phyloP scores from a whole-genome alignment of 1,284 basidiomycete species.

The Peniophora sp. region DNA sequence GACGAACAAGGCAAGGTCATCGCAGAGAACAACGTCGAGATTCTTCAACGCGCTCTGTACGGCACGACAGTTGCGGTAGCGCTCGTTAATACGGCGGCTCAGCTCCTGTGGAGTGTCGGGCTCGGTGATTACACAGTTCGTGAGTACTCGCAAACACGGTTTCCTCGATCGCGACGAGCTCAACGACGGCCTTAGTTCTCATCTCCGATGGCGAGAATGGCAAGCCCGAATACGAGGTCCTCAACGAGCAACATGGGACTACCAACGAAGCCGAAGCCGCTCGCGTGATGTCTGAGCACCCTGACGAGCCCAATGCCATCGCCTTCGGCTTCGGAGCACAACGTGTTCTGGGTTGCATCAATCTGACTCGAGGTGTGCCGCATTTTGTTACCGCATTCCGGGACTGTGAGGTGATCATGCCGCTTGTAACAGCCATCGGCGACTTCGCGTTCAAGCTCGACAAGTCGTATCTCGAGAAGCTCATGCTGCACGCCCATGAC shows the following conservation, averaged over 20 bases:
- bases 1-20: neutral
- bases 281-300: neutral
- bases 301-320: neutral
- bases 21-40: neutral
- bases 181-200: too few relatives aligned
- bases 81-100: neutral
- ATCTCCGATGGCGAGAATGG: neutral
- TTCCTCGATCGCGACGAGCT: too few relatives aligned
- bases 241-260: neutral
- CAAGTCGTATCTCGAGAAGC: neutral
- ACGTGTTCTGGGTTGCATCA: neutral
- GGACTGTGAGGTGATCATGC: too few relatives aligned
- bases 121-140: neutral
- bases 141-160: neutral
- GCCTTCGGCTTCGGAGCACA: neutral
- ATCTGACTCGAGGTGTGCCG: neutral
- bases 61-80: neutral
- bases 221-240: neutral
- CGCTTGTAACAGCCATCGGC: neutral
- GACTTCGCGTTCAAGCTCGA: neutral
- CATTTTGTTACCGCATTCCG: too few relatives aligned
- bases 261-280: neutral
- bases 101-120: neutral
- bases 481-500: neutral
- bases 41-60: neutral